Evolutionary conservation across 1,284 basidiomycete genomes (phyloP).

Genomic region (Trametes polyzona): DNA sequence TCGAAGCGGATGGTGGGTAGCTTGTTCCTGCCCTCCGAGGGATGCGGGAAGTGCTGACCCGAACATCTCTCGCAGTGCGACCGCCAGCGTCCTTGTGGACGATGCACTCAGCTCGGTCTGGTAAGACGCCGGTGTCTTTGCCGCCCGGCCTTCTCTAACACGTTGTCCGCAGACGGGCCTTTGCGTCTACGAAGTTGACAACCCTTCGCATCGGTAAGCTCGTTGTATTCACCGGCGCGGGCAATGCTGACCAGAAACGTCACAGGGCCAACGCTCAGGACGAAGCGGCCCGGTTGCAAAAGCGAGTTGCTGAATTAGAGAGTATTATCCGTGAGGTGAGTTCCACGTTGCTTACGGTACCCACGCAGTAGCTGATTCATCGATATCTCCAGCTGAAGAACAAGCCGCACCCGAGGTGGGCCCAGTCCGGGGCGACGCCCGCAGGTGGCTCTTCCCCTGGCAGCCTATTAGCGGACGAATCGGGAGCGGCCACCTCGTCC

Average conservation of each 20-base stretch:
- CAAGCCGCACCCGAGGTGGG: slow-evolving; percentile 73
- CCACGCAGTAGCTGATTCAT: background rate
- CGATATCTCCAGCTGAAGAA: slow-evolving; percentile 54
- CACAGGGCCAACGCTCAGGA: slow-evolving; percentile 44
- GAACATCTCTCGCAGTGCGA: slow-evolving; percentile 54
- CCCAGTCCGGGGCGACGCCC: slow-evolving; percentile 37
- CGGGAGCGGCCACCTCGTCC: background rate
- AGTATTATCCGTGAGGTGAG: slow-evolving; percentile 78
- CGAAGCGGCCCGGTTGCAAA: slow-evolving; percentile 68
- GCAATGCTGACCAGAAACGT: background rate
- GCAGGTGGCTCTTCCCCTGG: slow-evolving; percentile 19
- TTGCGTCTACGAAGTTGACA: slow-evolving; percentile 85
- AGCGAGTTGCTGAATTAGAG: slow-evolving; percentile 82
- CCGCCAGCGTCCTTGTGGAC: slow-evolving; percentile 69
- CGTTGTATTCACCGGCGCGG: background rate
- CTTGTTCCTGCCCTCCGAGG: slow-evolving; percentile 6
- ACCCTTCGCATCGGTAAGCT: slow-evolving; percentile 58
- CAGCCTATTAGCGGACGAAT: background rate
- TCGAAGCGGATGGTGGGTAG: slow-evolving; percentile 80
- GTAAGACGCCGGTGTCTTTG: slow-evolving; percentile 39
- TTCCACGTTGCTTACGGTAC: background rate
- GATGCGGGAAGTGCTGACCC: background rate
- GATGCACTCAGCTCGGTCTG: slow-evolving; percentile 75
- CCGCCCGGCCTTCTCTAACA: background rate
- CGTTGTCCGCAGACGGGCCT: slow-evolving; percentile 63